Percentiles rank a stretch among this genome's conserved stretches.
phyloP scores from a whole-genome alignment of 2,329 filamentous ascomycete species.

The Neopestalotiopsis sp. region DNA sequence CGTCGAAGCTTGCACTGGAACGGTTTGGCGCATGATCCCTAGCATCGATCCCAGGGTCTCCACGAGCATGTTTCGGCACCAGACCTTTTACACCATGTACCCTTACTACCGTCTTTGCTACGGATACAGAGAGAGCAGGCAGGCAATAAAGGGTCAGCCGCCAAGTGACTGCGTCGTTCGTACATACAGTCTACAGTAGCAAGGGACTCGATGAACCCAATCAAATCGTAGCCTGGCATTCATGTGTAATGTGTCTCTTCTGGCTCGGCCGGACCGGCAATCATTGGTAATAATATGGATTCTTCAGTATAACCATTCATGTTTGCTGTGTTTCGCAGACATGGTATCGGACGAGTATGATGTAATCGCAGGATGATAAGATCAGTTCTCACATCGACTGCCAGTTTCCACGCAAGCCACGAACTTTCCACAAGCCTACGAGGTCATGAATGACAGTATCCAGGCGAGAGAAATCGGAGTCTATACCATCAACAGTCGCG shows the following conservation, averaged over 20 bases:
- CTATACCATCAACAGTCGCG: neutral
- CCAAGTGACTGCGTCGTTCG: neutral
- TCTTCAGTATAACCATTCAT: neutral
- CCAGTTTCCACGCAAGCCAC: neutral
- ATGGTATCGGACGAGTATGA: neutral
- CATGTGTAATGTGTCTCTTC: neutral
- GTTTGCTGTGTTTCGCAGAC: neutral
- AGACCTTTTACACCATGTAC: neutral
- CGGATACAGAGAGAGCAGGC: neutral
- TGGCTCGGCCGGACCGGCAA: neutral
- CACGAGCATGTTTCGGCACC: conserved; percentile 10
- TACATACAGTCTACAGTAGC: neutral
- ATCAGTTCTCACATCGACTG: neutral
- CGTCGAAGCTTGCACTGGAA: conserved; percentile 20
- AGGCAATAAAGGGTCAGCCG: conserved; percentile 1
- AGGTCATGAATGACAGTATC: neutral
- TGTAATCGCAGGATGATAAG: neutral
- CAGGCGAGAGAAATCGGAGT: neutral
- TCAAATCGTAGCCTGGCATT: neutral
- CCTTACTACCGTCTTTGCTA: neutral
- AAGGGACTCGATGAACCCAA: neutral
- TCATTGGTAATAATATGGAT: neutral
- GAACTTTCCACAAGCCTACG: neutral
- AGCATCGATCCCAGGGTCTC: conserved; percentile 15
- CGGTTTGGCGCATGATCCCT: conserved; percentile 17